Evolutionary conservation across 202 grass and related monocot species (phyloP), one percentile per base, ranked within the genome.

Genomic region (Bolboschoenoplectus hybrid): DNA sequence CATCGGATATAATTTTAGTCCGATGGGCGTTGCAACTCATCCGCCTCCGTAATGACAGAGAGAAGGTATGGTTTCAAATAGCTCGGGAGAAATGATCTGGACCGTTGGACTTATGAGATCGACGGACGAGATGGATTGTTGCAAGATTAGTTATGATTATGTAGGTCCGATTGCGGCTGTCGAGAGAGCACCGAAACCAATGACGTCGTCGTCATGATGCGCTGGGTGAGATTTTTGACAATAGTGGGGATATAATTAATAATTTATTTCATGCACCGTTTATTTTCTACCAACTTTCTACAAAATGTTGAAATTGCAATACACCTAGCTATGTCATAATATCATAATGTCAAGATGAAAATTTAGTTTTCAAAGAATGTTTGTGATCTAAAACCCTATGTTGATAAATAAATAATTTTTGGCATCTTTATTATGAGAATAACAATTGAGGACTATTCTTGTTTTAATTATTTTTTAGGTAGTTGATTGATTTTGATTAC

Each of bases 131-230:
- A 55, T 69, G 11, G n/a, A 2, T 9, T 38, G 0, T 38, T 19
- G 8, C 9, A 35, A 11, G 50, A 40, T 77, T 77, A 77, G 74
- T 56, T 77, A 16, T 11, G 74, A 78, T 78, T 26, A n/a, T 78
- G 74, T 55, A 34, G 74, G 74, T 34, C 74, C 74, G 12, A 13
- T 55, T 78, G 13, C 26, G 74, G 51, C 43, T 63, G 58, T 7
- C 61, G 39, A 82, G 80, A 60, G 9, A 17, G 17, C 79, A 47
- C 79, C 13, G 38, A 47, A 16, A 82, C 80, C 80, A 82, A 20
- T 85, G 66, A 74, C 46, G 65, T 85, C 66, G 65, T 74, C 66
- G 5, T 85, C 65, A 40, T 85, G 11, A 40, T 85, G 11, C 47
- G 51, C 26, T 69, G 44, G 82, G 6, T 26, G 16, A 52, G 46